Conservation (phyloP, 139 green algal species). For the Spirogloea muscicola region DNA sequence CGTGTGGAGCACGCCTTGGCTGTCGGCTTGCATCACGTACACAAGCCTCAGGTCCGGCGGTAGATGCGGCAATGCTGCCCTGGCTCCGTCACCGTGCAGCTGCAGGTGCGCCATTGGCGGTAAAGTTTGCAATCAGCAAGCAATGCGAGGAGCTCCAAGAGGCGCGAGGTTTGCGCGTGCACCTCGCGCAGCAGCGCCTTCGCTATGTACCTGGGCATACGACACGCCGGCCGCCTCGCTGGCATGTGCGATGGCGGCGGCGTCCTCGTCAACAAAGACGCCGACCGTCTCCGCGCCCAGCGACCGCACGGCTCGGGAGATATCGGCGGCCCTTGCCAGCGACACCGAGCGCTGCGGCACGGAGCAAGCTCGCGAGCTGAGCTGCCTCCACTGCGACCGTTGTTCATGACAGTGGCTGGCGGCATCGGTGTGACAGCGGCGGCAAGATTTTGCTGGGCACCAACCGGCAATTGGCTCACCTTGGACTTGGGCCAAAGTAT, state of each 20-base stretch:
- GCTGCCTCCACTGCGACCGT: too few species aligned
- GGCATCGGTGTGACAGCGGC: too few species aligned
- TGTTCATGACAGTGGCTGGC: too few species aligned
- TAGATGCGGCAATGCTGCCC: constrained; percentile 30
- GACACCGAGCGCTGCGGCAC: constrained; percentile 40
- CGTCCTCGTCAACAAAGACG: constrained; percentile 56
- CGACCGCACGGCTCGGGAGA: constrained; percentile 32
- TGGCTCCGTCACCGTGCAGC: constrained; percentile 53
- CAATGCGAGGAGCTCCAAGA: neutral
- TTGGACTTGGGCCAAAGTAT: constrained; percentile 54
- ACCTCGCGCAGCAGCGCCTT: neutral
- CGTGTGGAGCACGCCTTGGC: constrained; percentile 44
- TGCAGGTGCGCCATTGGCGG: constrained; percentile 26
- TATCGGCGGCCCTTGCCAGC: constrained; percentile 12
- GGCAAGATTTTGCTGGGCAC: too few species aligned
- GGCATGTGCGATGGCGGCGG: constrained; percentile 31
- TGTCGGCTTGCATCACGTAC: constrained; percentile 51
- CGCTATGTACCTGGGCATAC: constrained; percentile 24
- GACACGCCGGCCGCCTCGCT: constrained; percentile 7
- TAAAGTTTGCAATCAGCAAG: neutral
- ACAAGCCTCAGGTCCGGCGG: constrained; percentile 42
- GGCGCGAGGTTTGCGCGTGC: neutral
- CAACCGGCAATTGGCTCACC: too few species aligned
- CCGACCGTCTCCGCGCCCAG: constrained; percentile 41
- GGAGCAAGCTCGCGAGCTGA: too few species aligned